Evolutionary conservation across 2,329 filamentous ascomycete species (phyloP).

Genomic region (Blastomyces gilchristii): DNA sequence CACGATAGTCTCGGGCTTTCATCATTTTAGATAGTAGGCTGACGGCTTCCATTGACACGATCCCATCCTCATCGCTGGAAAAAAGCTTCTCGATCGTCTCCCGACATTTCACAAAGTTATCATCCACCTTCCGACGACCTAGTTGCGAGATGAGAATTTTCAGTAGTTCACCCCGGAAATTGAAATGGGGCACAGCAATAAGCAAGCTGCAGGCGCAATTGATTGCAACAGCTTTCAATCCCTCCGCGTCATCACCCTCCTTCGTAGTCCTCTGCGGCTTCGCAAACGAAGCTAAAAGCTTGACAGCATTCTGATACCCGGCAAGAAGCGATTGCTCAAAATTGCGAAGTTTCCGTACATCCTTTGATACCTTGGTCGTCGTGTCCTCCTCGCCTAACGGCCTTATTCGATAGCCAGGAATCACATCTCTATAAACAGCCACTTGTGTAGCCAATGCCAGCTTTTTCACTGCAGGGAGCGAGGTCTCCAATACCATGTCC

Average conservation of each 20-base stretch:
- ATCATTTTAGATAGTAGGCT: constrained; percentile 87
- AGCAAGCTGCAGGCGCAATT: constrained; percentile 76
- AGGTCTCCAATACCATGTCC: constrained; percentile 60
- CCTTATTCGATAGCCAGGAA: constrained; percentile 90
- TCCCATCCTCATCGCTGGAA: constrained; percentile 77
- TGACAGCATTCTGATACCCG: constrained; percentile 77
- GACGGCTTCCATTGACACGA: constrained; percentile 76
- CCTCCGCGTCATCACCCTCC: constrained; percentile 23
- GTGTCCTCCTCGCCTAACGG: constrained; percentile 64
- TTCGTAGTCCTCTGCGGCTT: constrained; percentile 41
- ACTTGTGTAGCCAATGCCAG: constrained; percentile 77
- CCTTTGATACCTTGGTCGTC: constrained; percentile 77
- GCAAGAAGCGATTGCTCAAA: constrained; percentile 83
- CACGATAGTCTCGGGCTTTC: constrained; percentile 69
- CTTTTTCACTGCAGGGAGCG: constrained; percentile 64
- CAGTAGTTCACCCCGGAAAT: constrained; percentile 79
- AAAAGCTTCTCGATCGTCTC: constrained; percentile 74
- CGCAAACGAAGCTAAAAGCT: constrained; percentile 59
- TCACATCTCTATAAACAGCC: constrained; percentile 88
- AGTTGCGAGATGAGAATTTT: constrained; percentile 80
- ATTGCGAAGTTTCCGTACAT: constrained; percentile 67
- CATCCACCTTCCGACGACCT: constrained; percentile 59
- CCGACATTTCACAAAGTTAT: constrained; percentile 66
- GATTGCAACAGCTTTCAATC: constrained; percentile 64
- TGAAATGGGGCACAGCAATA: constrained; percentile 84